These are phyloP conservation scores for Yarrowia osloensis DNA, from an alignment of 805 yeast species.

Conservation along the genomic window DNA sequence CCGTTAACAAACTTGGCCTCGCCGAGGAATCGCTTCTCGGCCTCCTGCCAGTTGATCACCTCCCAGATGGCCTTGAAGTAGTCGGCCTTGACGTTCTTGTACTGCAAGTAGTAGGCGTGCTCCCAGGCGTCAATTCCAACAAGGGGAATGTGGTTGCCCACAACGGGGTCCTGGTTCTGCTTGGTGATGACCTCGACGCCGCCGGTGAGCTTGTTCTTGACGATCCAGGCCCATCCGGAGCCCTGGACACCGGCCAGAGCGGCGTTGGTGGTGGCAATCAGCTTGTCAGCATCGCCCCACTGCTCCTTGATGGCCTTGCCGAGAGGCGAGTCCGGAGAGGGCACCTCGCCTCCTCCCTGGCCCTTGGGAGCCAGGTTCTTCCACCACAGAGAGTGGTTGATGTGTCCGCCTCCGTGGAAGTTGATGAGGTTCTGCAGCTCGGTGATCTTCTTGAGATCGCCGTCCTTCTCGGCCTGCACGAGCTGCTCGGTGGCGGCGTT, in stretches of 20 bases:
- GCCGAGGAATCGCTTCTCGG: constrained; percentile 58
- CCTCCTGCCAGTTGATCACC: constrained; percentile 91
- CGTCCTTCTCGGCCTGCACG: constrained; percentile 60
- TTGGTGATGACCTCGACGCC: constrained; percentile 78
- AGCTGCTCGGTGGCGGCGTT: constrained; percentile 76
- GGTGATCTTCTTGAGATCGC: constrained; percentile 60
- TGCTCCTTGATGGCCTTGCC: constrained; percentile 60
- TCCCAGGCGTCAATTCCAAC: constrained; percentile 96
- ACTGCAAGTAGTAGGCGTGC: constrained; percentile 92
- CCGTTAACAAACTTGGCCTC: constrained; percentile 20
- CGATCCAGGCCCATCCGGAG: constrained; percentile 94
- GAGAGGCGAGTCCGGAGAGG: constrained; percentile 57
- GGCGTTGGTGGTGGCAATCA: constrained; percentile 63
- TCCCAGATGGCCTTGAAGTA: constrained; percentile 94
- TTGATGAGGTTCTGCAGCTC: constrained; percentile 72
- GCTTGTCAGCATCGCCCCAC: constrained; percentile 71
- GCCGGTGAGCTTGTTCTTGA: constrained; percentile 69
- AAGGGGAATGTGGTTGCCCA: constrained; percentile 68
- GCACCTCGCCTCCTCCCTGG: constrained; percentile 72
- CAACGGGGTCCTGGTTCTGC: constrained; percentile 83
- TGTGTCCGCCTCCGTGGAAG: constrained; percentile 91
- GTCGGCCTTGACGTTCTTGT: constrained; percentile 86
- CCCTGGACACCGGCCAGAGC: constrained; percentile 88
- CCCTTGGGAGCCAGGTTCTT: constrained; percentile 77
- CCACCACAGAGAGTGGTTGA: constrained; percentile 87